A percentile compares a stretch with the other conserved stretches of the same genome.
Conservation (phyloP, 2,329 filamentous ascomycete species). For the Ophiostoma piceae region DNA sequence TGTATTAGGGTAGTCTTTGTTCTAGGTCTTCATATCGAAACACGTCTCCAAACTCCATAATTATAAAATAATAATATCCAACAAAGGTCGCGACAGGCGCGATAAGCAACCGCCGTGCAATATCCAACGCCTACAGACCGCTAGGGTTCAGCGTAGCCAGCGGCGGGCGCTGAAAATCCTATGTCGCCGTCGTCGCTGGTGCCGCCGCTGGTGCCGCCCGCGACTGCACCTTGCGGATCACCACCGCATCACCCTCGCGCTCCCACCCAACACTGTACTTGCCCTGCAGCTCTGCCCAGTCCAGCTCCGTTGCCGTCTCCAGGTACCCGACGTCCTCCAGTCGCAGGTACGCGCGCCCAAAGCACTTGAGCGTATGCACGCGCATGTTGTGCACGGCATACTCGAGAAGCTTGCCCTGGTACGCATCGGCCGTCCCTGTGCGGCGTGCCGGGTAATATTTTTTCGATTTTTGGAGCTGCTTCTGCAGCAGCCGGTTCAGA, state of each 20-base stretch:
- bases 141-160: neutral
- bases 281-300: constrained; percentile 66
- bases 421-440: constrained; percentile 62
- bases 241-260: constrained; percentile 63
- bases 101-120: neutral
- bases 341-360: constrained; percentile 73
- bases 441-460: neutral
- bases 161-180: neutral
- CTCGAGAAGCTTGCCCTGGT: constrained; percentile 73
- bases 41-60: neutral
- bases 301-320: constrained; percentile 60
- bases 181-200: neutral
- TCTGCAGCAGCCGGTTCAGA: constrained; percentile 60
- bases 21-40: neutral
- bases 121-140: neutral
- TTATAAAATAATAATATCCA: constrained; percentile 1
- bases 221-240: constrained; percentile 53
- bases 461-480: constrained; percentile 33
- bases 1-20: neutral
- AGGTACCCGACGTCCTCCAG: constrained; percentile 61
- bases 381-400: constrained; percentile 72
- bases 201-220: constrained; percentile 23
- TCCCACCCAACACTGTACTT: constrained; percentile 80
- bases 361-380: constrained; percentile 75
- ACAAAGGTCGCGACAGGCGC: neutral